Conservation (phyloP, 2,329 filamentous ascomycete species). For the Nothophaeocryptopus gaeumannii region DNA sequence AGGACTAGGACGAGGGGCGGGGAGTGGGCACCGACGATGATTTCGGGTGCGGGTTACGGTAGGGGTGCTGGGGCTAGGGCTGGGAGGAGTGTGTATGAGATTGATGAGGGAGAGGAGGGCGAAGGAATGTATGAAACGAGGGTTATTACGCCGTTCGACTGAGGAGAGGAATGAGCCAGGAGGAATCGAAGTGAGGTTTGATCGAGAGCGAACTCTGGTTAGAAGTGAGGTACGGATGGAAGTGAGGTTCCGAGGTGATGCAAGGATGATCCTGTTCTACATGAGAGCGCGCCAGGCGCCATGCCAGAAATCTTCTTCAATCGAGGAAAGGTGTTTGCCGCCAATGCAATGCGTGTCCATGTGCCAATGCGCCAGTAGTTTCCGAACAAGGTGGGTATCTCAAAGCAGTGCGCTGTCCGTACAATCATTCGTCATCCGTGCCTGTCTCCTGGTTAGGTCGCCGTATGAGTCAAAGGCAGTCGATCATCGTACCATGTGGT, state of each 20-base stretch:
- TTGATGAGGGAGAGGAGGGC: background rate
- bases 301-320: too few relatives aligned
- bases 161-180: too few relatives aligned
- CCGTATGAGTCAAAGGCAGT: too few relatives aligned
- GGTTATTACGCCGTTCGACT: slow-evolving; percentile 5
- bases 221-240: too few relatives aligned
- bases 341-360: too few relatives aligned
- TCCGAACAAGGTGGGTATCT: slow-evolving; percentile 8
- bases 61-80: background rate
- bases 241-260: too few relatives aligned
- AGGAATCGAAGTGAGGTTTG: background rate
- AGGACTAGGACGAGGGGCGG: slow-evolving; percentile 7
- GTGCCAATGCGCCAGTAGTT: background rate
- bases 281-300: too few relatives aligned
- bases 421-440: slow-evolving; percentile 7
- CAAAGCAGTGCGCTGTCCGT: slow-evolving; percentile 5
- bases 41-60: background rate
- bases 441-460: too few relatives aligned
- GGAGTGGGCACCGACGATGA: background rate
- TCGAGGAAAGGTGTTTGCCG: background rate
- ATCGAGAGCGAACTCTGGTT: background rate
- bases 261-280: too few relatives aligned
- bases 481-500: too few relatives aligned
- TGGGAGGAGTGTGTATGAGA: background rate
- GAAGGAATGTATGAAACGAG: slow-evolving; percentile 5